Evolutionary conservation across 1,139 yeast species (phyloP), one percentile per base, ranked within the genome.

Genomic region (Candida sp.): DNA sequence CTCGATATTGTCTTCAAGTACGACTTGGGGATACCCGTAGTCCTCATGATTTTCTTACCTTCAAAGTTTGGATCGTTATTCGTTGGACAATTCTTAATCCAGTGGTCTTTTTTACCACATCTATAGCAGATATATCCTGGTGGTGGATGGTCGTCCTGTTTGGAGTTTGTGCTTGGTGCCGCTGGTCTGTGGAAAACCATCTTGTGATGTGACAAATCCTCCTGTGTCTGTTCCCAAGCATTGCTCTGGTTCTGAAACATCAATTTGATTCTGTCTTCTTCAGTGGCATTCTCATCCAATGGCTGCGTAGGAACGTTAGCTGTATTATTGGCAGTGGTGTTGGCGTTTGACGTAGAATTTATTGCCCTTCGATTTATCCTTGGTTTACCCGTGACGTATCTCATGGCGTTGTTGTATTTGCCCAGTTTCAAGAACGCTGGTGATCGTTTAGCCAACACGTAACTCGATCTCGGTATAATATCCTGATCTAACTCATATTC

Each of bases 21-120:
- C 42, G 96, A 88, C 68, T 89, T 88, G 4, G 99, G 99, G 63
- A 94, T 94, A 84, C 99, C 99, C 0, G 99, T 94, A 0, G 98
- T 93, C 62, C 96, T 82, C 63, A 91, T 86, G 47, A 94, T 88
- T 57, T 96, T 81, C 64, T 90, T 90, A 30, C 97, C 96, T 65
- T 94, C 98, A 80, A 92, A 92, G 61, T 85, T 89, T 4, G 98
- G 97, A 68, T 94, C 99, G 50, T 84, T 85, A 60, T 90, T 89
- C 2, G 97, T 91, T 0, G 99, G 99, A 73, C 99, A 94, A 59
- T 92, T 91, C 63, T 90, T 90, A 56, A 96, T 93, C 94, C 96
- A 93, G 68, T 94, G 99, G 56, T 94, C 97, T 68, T 92, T 90
- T 45, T 90, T 92, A 48, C 99, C 99, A 74, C 99, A 94, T 66